Percentiles rank a stretch among this genome's conserved stretches.
Evolutionary conservation across 139 green algal genomes (phyloP).

Genomic region (Coelastrella sp.): DNA sequence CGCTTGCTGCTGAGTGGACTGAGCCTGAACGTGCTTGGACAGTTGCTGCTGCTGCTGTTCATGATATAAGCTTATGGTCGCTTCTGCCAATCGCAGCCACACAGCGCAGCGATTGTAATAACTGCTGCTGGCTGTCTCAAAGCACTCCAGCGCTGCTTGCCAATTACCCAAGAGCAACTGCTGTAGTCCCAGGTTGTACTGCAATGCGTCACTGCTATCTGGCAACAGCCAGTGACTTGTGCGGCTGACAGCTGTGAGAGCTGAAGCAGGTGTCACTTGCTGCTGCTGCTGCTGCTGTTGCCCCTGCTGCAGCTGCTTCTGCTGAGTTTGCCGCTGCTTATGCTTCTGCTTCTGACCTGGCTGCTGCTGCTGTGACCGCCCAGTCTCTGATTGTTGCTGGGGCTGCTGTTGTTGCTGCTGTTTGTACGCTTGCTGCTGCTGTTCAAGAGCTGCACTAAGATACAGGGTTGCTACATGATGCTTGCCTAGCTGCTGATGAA

Average conservation of each 20-base stretch:
- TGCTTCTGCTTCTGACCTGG: background rate
- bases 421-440: constrained; percentile 3
- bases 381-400: background rate
- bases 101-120: constrained; percentile 47
- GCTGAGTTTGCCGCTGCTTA: background rate
- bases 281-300: constrained; percentile 24
- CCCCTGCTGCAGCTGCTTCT: background rate
- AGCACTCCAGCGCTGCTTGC: constrained; percentile 44
- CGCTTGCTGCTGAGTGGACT: too few relatives aligned
- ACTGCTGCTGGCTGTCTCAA: constrained; percentile 44
- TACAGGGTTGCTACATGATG: constrained; percentile 54
- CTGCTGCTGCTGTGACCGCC: background rate
- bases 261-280: background rate
- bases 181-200: constrained; percentile 63
- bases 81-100: constrained; percentile 56
- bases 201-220: constrained; percentile 40
- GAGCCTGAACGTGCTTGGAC: too few relatives aligned
- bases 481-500: constrained; percentile 55
- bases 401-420: constrained; percentile 8
- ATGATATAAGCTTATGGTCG: constrained; percentile 40
- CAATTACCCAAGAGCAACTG: constrained; percentile 57
- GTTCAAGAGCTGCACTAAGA: constrained; percentile 22
- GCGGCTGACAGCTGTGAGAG: background rate
- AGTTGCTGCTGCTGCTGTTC: constrained; percentile 42
- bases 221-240: background rate